phyloP scores from a whole-genome alignment of 305 asterid genomes.

The Stenogyne calaminthoides region DNA sequence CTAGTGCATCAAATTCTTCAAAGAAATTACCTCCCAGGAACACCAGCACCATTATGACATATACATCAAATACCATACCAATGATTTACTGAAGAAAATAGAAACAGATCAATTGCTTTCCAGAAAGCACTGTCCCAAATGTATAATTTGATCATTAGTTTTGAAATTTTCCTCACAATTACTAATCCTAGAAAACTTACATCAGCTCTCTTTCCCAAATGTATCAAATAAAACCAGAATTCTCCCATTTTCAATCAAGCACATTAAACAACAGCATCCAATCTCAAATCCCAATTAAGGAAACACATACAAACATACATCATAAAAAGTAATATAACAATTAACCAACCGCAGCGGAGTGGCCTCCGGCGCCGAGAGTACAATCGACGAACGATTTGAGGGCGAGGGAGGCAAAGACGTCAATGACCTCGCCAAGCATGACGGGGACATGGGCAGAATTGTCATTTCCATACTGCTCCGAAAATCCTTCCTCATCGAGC shows the following conservation, averaged over 20 bases:
- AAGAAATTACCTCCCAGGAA: no score
- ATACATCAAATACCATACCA: not conserved
- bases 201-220: not conserved
- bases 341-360: constrained; percentile 70
- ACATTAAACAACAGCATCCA: not conserved
- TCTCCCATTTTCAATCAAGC: not conserved
- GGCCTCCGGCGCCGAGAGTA: constrained; percentile 98
- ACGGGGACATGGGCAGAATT: constrained; percentile 77
- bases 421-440: constrained; percentile 85
- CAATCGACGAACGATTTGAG: constrained; percentile 89
- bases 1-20: no score
- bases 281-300: not conserved
- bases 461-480: constrained; percentile 56
- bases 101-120: not conserved
- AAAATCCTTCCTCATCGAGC: constrained; percentile 64
- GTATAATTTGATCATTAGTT: not conserved
- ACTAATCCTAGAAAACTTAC: not conserved
- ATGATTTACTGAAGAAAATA: not conserved
- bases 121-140: not conserved
- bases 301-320: not conserved
- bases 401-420: constrained; percentile 59
- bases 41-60: not conserved
- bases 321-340: not conserved
- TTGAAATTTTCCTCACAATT: not conserved
- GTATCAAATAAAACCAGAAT: not conserved